Evolutionary conservation across 495 filamentous ascomycete species (phyloP), one percentile per base, ranked within the genome.

Genomic region (Haplographium delicatum): DNA sequence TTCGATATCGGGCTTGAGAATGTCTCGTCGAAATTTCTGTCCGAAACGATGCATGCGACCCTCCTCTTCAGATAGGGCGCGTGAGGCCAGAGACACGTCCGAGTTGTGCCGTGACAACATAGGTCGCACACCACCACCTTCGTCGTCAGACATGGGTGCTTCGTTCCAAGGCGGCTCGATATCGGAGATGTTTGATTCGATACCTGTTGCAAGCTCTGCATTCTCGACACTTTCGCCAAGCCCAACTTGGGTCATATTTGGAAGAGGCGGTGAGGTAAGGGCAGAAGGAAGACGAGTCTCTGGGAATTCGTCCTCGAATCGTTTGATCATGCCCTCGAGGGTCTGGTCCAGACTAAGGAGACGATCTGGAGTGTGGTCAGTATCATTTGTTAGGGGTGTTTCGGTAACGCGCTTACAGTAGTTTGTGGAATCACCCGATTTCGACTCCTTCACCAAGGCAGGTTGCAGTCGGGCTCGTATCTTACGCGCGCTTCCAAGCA

Each of bases 261-360:
- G 31, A 28, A 54, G 30, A 30, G 56, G 56, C 23, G 60, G 49
- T 19, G 59, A 44, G 13, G 44, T 55, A 26, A 57, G 40, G 30
- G 51, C 42, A 8, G 37, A 28, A 11, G 52, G 54, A 48, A 90
- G 66, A 11, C 88, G 81, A 1, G 85, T 91, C 61, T 97, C 93
- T 9, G 93, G 93, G 60, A 89, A 98, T 67, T 96, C 91, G 59
- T 91, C 83, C 62, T 97, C 93, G 54, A 98, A 98, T 16, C 93
- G 87, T 60, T 86, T 80, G 62, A 97, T 96, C 70, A 98, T 95
- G 54, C 81, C 80, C 53, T 87, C 78, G 5, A 98, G 78, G 1
- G 93, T 97, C 44, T 85, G 74, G 59, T 96, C 91, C 24, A 98
- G 79, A 75, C 95, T 96, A 40, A 88, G 76, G 20, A 98, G 81